Percentiles rank a stretch among this genome's conserved stretches.
These are phyloP conservation scores for Chaetomium globosum DNA, from an alignment of 2,329 filamentous ascomycete species.

Conservation along the genomic window DNA sequence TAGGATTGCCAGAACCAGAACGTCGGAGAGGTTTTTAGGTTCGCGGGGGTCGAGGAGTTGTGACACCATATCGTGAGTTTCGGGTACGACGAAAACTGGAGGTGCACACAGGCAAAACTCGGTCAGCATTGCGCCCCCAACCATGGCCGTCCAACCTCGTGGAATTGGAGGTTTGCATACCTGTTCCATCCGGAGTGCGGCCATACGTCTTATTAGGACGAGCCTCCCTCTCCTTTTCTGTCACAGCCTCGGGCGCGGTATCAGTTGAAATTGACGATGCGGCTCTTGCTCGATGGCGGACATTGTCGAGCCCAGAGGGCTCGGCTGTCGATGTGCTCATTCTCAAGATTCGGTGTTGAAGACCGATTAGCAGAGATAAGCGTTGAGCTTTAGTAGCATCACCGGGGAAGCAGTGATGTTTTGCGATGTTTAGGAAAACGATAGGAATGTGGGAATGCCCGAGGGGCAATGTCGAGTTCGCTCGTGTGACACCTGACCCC, in stretches of 20 bases:
- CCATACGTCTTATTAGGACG: conserved; percentile 76
- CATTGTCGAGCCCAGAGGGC: conserved; percentile 30
- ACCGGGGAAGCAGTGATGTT: conserved; percentile 14
- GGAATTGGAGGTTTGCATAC: conserved; percentile 57
- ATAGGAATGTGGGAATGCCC: neutral
- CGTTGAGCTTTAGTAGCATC: conserved; percentile 34
- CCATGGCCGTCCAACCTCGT: too few relatives aligned
- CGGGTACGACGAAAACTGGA: conserved; percentile 89
- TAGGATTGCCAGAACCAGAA: conserved; percentile 76
- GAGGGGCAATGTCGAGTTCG: neutral
- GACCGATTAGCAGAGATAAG: conserved; percentile 31
- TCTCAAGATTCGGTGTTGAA: conserved; percentile 33
- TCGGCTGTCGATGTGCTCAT: conserved; percentile 34
- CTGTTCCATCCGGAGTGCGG: conserved; percentile 84
- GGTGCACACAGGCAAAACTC: conserved; percentile 20
- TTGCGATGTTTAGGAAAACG: conserved; percentile 1
- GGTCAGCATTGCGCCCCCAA: conserved; percentile 15
- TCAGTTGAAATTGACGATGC: conserved; percentile 15
- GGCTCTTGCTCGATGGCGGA: conserved; percentile 32
- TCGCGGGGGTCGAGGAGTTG: conserved; percentile 92
- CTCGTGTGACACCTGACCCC: conserved; percentile 24
- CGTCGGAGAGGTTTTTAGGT: conserved; percentile 91
- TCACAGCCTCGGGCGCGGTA: conserved; percentile 9
- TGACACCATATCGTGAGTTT: conserved; percentile 98
- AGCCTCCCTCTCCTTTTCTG: conserved; percentile 14